Base-by-base conservation (phyloP, 2,329 filamentous ascomycete species). In the Diaporthe eres region DNA sequence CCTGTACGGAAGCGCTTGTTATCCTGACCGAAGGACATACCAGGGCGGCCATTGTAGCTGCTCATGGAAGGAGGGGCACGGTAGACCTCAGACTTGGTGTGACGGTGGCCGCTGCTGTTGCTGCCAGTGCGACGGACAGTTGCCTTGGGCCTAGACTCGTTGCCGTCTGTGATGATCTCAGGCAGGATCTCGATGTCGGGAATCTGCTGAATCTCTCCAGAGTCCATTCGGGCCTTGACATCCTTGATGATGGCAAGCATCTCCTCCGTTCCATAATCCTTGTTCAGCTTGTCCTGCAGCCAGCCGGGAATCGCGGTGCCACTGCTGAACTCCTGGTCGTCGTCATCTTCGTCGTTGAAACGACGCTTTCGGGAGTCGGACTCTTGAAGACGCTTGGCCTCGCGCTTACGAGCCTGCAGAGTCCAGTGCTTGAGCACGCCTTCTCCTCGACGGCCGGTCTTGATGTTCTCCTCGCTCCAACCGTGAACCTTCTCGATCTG, bases 391-490 rank as follows among this genome's bases (percentile, higher is more conserved):
- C 91, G 88, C 78, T 89, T 87, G 80, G 91, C 87, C 81, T 94
- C 92, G 19, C 93, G 90, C 83, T 92, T 93, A 60, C 92, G 88
- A 65, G 92, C 87, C 8, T 88, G 88, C 9, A 95, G 83, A 1
- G 90, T 88, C 90, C 93, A 95, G 78, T 87, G 86, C 34, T 85
- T 83, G 5, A 93, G 87, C 3, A 90, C 85, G 0, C 88, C 88
- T 0, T 75, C 71, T 2, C 76, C 76, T 25, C 74, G 70, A 7
- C 74, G 74, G 10, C 72, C 75, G 22, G 51, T 58, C 34, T 72
- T 74, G 53, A 76, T 63, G 76, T 92, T 91, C 4, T 84, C 80
- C 44, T 89, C 85, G 76, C 88, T 91, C 93, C 93, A 95, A 0
- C 84, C 83, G 77, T 93, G 88, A 65, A 95, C 89, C 0, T 90